These are phyloP conservation scores for Linum tenue DNA, from an alignment of 345 rosid genomes.

Conservation along the genomic window DNA sequence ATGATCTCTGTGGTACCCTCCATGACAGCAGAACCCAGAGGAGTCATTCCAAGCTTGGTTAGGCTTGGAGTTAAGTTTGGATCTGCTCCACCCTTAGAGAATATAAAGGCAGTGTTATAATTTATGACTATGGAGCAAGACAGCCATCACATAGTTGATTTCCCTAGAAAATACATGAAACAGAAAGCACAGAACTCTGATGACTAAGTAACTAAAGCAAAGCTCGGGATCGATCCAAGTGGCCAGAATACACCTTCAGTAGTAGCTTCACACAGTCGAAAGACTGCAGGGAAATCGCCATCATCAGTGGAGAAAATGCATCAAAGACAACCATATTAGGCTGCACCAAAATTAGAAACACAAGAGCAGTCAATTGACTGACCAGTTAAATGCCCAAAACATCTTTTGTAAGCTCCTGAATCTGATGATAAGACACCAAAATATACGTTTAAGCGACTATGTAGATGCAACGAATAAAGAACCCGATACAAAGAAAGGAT, in stretches of 20 bases:
- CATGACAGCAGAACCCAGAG: not conserved
- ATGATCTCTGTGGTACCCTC: constrained; percentile 1
- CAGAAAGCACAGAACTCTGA: no score
- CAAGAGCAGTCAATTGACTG: not conserved
- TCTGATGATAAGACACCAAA: no score
- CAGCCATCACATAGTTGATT: no score
- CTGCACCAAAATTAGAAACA: constrained; percentile 6
- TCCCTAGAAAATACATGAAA: no score
- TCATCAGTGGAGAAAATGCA: constrained; percentile 4
- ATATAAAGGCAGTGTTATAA: not conserved
- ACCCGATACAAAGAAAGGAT: no score
- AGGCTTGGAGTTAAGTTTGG: not conserved
- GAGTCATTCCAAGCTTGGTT: not conserved
- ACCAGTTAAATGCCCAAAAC: no score
- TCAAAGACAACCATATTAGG: constrained; percentile 3
- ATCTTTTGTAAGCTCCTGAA: no score
- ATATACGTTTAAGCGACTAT: no score
- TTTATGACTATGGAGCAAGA: no score
- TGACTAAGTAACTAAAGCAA: no score
- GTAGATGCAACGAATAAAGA: no score
- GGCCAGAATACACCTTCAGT: constrained; percentile 10
- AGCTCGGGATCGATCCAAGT: no score
- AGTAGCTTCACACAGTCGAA: constrained; percentile 18
- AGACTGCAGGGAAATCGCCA: constrained; percentile 7
- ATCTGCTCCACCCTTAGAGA: constrained; percentile 13